phyloP scores from a whole-genome alignment of 495 filamentous ascomycete species.

The Hapsidospora chrysogenum region DNA sequence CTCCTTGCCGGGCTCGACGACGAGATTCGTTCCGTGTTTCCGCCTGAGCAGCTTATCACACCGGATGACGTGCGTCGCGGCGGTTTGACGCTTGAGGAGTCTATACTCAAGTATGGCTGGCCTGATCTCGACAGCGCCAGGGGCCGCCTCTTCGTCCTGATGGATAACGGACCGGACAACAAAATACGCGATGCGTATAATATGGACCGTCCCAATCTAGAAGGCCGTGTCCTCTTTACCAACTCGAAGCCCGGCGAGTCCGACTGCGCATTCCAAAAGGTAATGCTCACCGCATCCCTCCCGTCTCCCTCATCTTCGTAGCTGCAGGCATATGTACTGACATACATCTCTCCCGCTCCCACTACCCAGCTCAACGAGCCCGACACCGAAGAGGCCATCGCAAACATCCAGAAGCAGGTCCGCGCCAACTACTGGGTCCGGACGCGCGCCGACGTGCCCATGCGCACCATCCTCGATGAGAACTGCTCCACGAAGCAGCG shows the following conservation, averaged over 20 bases:
- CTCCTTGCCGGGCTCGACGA: conserved; percentile 9
- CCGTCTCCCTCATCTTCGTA: neutral
- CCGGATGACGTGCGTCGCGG: conserved; percentile 10
- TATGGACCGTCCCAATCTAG: conserved; percentile 7
- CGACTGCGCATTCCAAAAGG: conserved; percentile 13
- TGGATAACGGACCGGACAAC: conserved; percentile 10
- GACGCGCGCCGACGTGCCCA: conserved; percentile 12
- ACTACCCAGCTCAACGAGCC: conserved; percentile 11
- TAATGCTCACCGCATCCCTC: neutral
- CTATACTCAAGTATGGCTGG: conserved; percentile 10
- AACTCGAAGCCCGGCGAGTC: conserved; percentile 10
- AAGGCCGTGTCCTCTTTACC: conserved; percentile 14
- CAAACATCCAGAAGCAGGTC: conserved; percentile 12
- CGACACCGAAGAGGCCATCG: conserved; percentile 5
- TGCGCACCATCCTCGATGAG: conserved; percentile 7
- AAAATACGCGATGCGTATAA: conserved; percentile 10
- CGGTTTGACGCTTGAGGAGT: conserved; percentile 9
- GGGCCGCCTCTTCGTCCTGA: conserved; percentile 10
- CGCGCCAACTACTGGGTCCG: conserved; percentile 14
- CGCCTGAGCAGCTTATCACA: conserved; percentile 6
- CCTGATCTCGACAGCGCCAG: conserved; percentile 8
- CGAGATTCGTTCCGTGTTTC: conserved; percentile 12
- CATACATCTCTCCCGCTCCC: neutral
- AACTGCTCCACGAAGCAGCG: conserved; percentile 4
- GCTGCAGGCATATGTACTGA: neutral